Base-by-base conservation (phyloP, 345 rosid genomes). In the Acer campestre region DNA sequence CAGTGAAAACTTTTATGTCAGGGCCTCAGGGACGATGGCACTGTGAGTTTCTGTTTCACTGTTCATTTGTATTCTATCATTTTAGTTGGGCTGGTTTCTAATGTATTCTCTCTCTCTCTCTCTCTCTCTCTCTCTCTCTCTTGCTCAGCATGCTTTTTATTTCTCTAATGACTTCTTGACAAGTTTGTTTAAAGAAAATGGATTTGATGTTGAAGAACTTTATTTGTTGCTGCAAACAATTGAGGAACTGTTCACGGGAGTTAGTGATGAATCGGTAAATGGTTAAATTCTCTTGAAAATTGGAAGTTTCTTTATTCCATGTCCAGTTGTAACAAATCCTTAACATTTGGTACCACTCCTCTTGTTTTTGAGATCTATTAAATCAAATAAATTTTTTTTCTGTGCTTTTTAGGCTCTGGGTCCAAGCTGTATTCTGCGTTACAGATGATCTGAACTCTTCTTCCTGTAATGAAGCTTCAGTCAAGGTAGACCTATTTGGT, bases 211-310 rank as follows among this genome's bases (percentile, higher is more conserved):
- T 73, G 94, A 93, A 88, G 94, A 93, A 74, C 82, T 91, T 71
- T 90, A 77, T 80, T 77, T 92, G 79, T 92, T 92, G 91, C 80
- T 90, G 92, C 90, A 95, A 93, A 84, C 93, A 95, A 91, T 93
- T 93, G 74, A 97, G 92, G 87, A 95, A 93, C 77, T 94, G 97
- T 53, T 88, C 96, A 10, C 89, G 93, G 25, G 96, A 93, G 77
- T 75, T 93, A 73, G 88, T 95, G 71, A 93, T 95, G 98, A 92
- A 92, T 81, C 84, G 97, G 87, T 90, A 83, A 71, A 11, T 75
- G 35, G 68, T 73, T 49, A 79, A 68, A 66, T 70, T 16, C 44
- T 42, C 6, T 3, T 20, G n/a, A 62, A 61, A 25, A 27, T 63
- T 56, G 29, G 6, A 16, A 63, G 35, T 17, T 31, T 68, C 49